Evolutionary conservation across 768 basidiomycete genomes (phyloP).

Genomic region (Tulasnella sp.): DNA sequence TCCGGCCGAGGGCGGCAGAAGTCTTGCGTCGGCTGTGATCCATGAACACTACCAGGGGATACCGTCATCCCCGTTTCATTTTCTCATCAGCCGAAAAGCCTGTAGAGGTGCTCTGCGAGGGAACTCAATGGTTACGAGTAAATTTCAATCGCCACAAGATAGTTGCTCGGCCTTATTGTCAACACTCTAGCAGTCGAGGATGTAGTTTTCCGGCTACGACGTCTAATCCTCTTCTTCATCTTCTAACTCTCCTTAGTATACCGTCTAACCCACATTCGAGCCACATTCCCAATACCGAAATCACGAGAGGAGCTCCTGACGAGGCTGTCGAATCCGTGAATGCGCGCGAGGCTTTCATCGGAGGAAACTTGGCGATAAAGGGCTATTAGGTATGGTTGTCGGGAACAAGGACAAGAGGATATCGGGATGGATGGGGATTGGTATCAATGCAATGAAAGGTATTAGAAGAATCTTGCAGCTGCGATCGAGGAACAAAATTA

Average conservation of each 20-base stretch:
- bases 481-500: neutral
- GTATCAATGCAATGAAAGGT: neutral
- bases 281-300: neutral
- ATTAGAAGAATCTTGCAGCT: neutral
- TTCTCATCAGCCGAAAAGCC: no score
- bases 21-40: no score
- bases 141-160: no score
- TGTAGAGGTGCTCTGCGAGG: no score
- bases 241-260: neutral
- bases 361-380: neutral
- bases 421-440: neutral
- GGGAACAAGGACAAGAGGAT: neutral
- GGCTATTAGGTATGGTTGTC: neutral
- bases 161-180: no score
- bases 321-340: neutral
- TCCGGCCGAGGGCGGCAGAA: no score
- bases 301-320: neutral
- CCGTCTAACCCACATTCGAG: neutral
- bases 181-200: no score
- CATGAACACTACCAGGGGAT: no score
- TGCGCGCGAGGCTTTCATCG: neutral
- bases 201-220: no score
- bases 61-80: no score
- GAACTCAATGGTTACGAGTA: no score
- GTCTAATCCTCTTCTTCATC: neutral